These are phyloP conservation scores for Letharia lupina DNA, from an alignment of 495 filamentous ascomycete species.

Conservation along the genomic window DNA sequence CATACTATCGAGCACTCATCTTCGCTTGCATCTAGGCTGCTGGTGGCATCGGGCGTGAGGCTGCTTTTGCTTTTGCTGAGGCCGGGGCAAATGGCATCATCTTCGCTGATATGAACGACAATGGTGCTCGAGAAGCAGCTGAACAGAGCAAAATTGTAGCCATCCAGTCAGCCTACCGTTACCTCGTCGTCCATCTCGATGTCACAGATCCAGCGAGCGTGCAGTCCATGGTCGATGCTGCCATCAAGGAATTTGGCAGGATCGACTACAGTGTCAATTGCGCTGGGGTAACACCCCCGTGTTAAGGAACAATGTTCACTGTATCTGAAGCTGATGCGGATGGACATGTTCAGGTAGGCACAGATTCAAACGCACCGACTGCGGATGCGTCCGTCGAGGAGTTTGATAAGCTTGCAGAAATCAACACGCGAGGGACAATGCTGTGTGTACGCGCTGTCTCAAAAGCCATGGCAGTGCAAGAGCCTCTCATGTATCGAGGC, in stretches of 20 bases:
- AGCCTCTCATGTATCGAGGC: not conserved
- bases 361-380: not conserved
- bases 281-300: slow-evolving; percentile 28
- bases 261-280: slow-evolving; percentile 35
- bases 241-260: slow-evolving; percentile 28
- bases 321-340: not conserved
- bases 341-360: not conserved
- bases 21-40: too few relatives aligned
- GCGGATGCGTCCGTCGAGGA: slow-evolving; percentile 2
- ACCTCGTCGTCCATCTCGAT: slow-evolving; percentile 29
- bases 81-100: slow-evolving; percentile 31
- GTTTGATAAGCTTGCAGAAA: not conserved
- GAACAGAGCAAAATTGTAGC: slow-evolving; percentile 27
- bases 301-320: not conserved
- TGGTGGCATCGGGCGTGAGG: too few relatives aligned
- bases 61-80: slow-evolving; percentile 28
- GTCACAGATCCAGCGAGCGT: slow-evolving; percentile 29
- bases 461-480: slow-evolving; percentile 11
- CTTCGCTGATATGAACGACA: slow-evolving; percentile 33
- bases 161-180: slow-evolving; percentile 27
- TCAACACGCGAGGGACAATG: slow-evolving; percentile 15
- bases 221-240: slow-evolving; percentile 26
- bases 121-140: slow-evolving; percentile 24
- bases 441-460: slow-evolving; percentile 9
- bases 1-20: not conserved